Evolutionary conservation across 495 filamentous ascomycete species (phyloP), one percentile per base, ranked within the genome.

Genomic region (Penicillium cataractarum): DNA sequence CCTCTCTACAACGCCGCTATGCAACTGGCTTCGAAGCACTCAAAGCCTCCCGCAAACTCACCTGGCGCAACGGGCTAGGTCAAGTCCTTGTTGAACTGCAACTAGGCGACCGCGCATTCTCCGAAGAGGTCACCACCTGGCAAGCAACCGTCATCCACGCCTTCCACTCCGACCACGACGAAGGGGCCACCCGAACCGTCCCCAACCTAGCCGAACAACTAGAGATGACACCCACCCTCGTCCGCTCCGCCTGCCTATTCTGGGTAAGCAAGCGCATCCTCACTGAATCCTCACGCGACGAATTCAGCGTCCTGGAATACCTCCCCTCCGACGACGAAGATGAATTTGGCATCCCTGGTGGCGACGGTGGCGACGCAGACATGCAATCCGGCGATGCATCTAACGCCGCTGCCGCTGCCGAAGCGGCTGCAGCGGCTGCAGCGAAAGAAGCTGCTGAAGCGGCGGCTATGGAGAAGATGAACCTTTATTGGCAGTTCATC

Each of bases 141-240:
- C 90, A 97, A 77, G 95, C 95, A 29, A 92, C 89, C 21, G 90
- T 97, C 21, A 92, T 99, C 61, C 86, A 93, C 68, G 90, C 90
- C 7, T 98, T 99, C 68, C 84, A 92, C 57, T 78, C 78, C 19
- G 70, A 76, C 15, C 72, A 57, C 49, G 50, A 64, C 17, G 61
- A 67, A 8, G 66, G 82, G 0, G 74, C 79, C 19, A 80, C 78
- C 10, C 83, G 81, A 66, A 86, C 85, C 2, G 81, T 91, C 3
- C 70, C 82, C 0, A 81, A 90, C 19, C 84, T 98, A n/a, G 79
- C 82, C 46, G 67, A 81, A 17, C 65, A 80, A 40, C 83, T 97
- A 4, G 76, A 88, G 49, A 97, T 99, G 89, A 84, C 93, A 24
- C 84, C 89, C 60, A 73, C 83, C 39, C 84, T 97, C 6, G 87